Base-by-base conservation (phyloP, 257 asterid species). In the Solanum chiquidenum region DNA sequence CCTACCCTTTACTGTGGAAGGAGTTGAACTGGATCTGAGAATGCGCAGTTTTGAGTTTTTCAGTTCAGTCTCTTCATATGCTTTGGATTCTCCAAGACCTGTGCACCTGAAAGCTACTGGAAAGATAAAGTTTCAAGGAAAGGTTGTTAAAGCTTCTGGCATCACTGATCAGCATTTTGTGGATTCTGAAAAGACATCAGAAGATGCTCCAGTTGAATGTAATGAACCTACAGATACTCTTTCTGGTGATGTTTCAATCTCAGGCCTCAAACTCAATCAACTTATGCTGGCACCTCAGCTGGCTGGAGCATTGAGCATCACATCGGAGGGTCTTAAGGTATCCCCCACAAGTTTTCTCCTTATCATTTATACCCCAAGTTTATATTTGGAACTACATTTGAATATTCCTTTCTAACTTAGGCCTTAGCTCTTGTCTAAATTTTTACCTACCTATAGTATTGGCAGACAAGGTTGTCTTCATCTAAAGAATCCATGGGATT, bases 261-360 rank as follows among this genome's bases (percentile, higher is more conserved):
- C 99, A 9, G 98, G 98, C 86, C 94, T 97, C 83, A 97, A 97
- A 90, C 98, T 97, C 86, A 97, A 97, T 94, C 99, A 97, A 89
- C 89, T 97, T 93, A 95, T 94, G 98, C 91, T 97, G 94, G 99
- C 99, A 89, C 99, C 99, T 89, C 99, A 97, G 90, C 92, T 97
- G 90, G 94, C 96, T 92, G 99, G 99, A 88, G 93, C 90, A 73
- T 88, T 97, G 88, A 95, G 93, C 92, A 93, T 97, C 87, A 92
- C 96, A 83, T 89, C 93, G 4, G 88, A 90, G 85, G 98, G 99
- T 88, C 90, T 97, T 75, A 97, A 95, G 99, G 99, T 97, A 83
- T 87, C 93, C 86, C 90, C 40, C 49, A 86, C 33, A 83, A 89
- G 29, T 86, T 87, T 86, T 31, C 27, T 80, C 66, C 85, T 29